Evolutionary conservation across 441 rosid species (phyloP).

Genomic region (Flueggea neowawraea): DNA sequence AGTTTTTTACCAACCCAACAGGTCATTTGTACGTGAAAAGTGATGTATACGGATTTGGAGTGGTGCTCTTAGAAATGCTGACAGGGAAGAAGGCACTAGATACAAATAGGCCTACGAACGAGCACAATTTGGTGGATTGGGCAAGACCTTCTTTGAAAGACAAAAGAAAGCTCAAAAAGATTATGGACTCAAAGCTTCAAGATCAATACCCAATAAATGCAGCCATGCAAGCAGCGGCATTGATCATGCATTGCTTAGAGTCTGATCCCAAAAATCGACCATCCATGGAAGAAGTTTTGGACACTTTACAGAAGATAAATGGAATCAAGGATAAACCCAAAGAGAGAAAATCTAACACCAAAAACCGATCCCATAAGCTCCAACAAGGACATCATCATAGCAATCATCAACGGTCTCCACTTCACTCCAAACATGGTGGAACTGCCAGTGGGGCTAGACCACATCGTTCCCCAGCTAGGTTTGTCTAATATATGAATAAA

Average conservation of each 20-base stretch:
- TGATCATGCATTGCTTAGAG: slow-evolving; percentile 53
- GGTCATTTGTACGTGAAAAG: slow-evolving; percentile 84
- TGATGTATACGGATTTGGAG: slow-evolving; percentile 94
- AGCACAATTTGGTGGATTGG: slow-evolving; percentile 63
- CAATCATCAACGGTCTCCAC: neutral
- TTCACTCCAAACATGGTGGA: slow-evolving; percentile 11
- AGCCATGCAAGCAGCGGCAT: slow-evolving; percentile 40
- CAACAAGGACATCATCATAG: neutral
- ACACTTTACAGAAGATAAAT: slow-evolving; percentile 30
- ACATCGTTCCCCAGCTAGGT: neutral
- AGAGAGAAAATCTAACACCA: slow-evolving; percentile 17
- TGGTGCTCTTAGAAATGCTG: slow-evolving; percentile 70
- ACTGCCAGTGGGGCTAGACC: neutral
- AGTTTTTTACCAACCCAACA: no score
- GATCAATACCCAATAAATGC: slow-evolving; percentile 48
- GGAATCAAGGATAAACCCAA: slow-evolving; percentile 28
- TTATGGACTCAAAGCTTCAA: slow-evolving; percentile 68
- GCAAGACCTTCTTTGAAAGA: slow-evolving; percentile 41
- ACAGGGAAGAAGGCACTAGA: slow-evolving; percentile 72
- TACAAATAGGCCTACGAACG: slow-evolving; percentile 36
- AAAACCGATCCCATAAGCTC: neutral
- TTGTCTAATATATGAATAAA: no score
- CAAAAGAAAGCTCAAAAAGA: slow-evolving; percentile 50
- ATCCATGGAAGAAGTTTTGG: slow-evolving; percentile 61
- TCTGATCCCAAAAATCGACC: slow-evolving; percentile 66